A percentile compares a stretch with the other conserved stretches of the same genome.
Evolutionary conservation across 2,329 filamentous ascomycete species (phyloP).

Genomic region (Colletotrichum kahawae): DNA sequence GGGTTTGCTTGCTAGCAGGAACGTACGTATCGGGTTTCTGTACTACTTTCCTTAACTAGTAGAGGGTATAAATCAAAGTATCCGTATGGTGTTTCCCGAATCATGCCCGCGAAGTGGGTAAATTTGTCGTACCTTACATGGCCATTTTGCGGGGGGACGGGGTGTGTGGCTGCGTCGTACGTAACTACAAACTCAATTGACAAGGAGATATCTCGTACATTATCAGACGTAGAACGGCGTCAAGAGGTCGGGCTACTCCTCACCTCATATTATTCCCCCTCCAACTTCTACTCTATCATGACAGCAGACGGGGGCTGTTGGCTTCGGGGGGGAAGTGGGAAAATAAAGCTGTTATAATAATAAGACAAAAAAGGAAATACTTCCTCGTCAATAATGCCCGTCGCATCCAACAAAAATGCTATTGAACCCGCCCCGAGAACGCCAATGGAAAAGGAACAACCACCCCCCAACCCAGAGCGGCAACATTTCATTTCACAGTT

Average conservation of each 20-base stretch:
- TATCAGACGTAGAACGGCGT: rapidly evolving
- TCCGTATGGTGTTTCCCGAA: too few species aligned
- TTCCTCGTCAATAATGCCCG: neutral
- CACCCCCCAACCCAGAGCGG: neutral
- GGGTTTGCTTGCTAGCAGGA: too few species aligned
- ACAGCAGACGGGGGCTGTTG: neutral
- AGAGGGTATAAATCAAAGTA: too few species aligned
- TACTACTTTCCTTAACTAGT: too few species aligned
- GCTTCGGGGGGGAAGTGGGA: neutral
- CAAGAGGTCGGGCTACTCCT: neutral
- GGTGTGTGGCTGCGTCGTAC: too few species aligned
- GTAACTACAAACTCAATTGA: too few species aligned
- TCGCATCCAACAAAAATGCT: neutral
- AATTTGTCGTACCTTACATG: too few species aligned
- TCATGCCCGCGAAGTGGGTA: too few species aligned
- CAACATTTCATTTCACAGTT: neutral
- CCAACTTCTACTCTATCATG: neutral
- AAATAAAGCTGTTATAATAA: neutral
- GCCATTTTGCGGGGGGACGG: too few species aligned
- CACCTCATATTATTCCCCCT: neutral
- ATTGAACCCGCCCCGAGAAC: neutral
- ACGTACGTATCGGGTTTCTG: rapidly evolving
- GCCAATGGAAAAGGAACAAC: neutral
- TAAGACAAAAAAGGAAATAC: neutral
- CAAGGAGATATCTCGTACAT: neutral